Conservation (phyloP, 176 grass and related monocot species). For the Phragmites australis region DNA sequence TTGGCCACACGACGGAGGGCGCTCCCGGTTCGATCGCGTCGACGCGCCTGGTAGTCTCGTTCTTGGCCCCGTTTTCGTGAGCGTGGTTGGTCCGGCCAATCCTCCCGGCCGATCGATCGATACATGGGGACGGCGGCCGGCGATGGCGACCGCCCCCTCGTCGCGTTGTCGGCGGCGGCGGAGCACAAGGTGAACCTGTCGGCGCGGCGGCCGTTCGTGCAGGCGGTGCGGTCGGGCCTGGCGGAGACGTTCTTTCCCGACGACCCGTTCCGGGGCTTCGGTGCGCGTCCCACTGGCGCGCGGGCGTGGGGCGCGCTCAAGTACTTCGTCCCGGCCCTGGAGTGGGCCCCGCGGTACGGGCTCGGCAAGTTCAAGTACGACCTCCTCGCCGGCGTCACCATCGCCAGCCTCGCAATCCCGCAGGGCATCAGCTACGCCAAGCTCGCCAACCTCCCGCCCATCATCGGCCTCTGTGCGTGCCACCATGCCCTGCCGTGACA, state of each 20-base stretch:
- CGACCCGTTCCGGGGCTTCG: constrained; percentile 78
- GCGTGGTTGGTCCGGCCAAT: neutral
- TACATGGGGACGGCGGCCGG: constrained; percentile 57
- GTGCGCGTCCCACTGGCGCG: constrained; percentile 24
- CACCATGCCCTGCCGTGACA: no score
- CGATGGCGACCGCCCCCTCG: constrained; percentile 14
- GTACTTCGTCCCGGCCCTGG: constrained; percentile 73
- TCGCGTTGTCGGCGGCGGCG: neutral
- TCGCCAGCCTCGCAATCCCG: constrained; percentile 96
- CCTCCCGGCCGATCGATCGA: neutral
- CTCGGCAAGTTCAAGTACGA: constrained; percentile 68
- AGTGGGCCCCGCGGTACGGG: constrained; percentile 69
- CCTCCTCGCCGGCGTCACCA: constrained; percentile 88
- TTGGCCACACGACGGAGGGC: neutral
- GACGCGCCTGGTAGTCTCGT: neutral
- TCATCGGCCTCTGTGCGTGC: constrained; percentile 81
- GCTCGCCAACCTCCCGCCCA: constrained; percentile 82
- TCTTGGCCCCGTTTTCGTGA: neutral
- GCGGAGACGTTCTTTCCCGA: constrained; percentile 92
- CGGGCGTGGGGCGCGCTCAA: constrained; percentile 50
- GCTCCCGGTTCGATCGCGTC: neutral
- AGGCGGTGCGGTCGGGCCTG: constrained; percentile 43
- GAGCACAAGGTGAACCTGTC: constrained; percentile 53
- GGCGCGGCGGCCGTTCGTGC: constrained; percentile 25
- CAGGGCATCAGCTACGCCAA: constrained; percentile 98